These are phyloP conservation scores for Ophiosphaerella narmari DNA, from an alignment of 2,329 filamentous ascomycete genomes.

Conservation along the genomic window DNA sequence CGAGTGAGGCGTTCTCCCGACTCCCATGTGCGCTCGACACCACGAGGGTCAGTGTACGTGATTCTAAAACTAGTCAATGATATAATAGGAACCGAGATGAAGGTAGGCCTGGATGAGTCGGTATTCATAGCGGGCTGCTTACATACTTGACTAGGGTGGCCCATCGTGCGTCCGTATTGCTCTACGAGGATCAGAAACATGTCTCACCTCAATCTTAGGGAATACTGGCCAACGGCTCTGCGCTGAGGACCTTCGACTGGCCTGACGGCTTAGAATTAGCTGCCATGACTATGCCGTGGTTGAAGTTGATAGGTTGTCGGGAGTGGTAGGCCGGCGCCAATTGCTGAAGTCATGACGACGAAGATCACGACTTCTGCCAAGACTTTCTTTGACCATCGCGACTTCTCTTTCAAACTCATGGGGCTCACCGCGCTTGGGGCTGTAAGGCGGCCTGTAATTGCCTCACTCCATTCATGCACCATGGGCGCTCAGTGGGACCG, in stretches of 20 bases:
- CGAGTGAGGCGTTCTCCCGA: slow-evolving; percentile 73
- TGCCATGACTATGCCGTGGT: neutral
- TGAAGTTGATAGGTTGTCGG: neutral
- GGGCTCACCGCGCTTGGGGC: too few relatives aligned
- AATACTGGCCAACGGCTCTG: slow-evolving; percentile 41
- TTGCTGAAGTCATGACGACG: slow-evolving; percentile 8
- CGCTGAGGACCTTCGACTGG: slow-evolving; percentile 41
- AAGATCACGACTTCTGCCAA: slow-evolving; percentile 15
- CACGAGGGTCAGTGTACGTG: slow-evolving; percentile 67
- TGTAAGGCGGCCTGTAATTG: too few relatives aligned
- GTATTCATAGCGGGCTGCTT: neutral
- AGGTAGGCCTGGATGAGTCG: neutral
- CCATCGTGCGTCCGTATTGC: slow-evolving; percentile 49
- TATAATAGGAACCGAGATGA: neutral
- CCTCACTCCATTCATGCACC: too few relatives aligned
- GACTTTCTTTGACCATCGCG: slow-evolving; percentile 1
- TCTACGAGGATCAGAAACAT: slow-evolving; percentile 29
- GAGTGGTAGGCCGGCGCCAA: neutral
- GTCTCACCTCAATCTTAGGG: neutral
- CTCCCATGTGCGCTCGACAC: slow-evolving; percentile 68
- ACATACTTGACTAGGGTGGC: slow-evolving; percentile 46
- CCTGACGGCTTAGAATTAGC: slow-evolving; percentile 12
- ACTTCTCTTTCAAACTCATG: neutral
- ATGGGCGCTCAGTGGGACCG: too few relatives aligned
- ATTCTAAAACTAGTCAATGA: slow-evolving; percentile 29